Evolutionary conservation across 371 early-diverging fungal species (phyloP), one percentile per base, ranked within the genome.

Genomic region (Mucor plumbeus): DNA sequence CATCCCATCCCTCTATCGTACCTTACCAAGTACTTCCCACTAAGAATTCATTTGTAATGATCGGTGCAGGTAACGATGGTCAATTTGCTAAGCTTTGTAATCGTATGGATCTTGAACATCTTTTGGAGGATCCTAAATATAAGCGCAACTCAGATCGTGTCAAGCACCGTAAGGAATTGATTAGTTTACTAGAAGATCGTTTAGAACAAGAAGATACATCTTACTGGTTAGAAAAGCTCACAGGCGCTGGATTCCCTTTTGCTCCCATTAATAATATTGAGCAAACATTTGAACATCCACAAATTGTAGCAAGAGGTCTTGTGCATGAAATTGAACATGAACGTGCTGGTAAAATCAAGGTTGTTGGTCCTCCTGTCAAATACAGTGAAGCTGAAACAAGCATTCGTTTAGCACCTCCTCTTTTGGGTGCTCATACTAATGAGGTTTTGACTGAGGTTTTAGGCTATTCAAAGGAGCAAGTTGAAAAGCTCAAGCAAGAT

Each of bases 21-120:
- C 97, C 97, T 21, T 97, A 97, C 74, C 93, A 95, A 68, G 92
- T 88, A 7, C 89, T 95, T 40, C 84, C 86, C 1, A 95, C 95
- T n/a, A 83, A 78, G n/a, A 92, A 95, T 73, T 90, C 91, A 0
- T 84, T 87, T 76, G 88, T 97, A 38, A 91, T 95, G 81, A 81
- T 97, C 40, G 97, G 96, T 1, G 92, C 94, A 0, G 97, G 96
- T 3, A 96, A 95, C 73, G 93, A 97, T 67, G 74, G 81, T 5
- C 96, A 96, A 69, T 97, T 93, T 75, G 71, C 72, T 14, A 88
- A 88, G 14, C 79, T 94, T 1, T 88, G 88, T 67, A 64, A 73
- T 7, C 74, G 73, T 54, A 65, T 92, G 31, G 84, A 73, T 0
- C 71, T 88, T 5, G 81, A 78, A 1, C 77, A 88, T 31, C 70